Evolutionary conservation across 805 yeast genomes (phyloP).

Genomic region (Starmerella floris): DNA sequence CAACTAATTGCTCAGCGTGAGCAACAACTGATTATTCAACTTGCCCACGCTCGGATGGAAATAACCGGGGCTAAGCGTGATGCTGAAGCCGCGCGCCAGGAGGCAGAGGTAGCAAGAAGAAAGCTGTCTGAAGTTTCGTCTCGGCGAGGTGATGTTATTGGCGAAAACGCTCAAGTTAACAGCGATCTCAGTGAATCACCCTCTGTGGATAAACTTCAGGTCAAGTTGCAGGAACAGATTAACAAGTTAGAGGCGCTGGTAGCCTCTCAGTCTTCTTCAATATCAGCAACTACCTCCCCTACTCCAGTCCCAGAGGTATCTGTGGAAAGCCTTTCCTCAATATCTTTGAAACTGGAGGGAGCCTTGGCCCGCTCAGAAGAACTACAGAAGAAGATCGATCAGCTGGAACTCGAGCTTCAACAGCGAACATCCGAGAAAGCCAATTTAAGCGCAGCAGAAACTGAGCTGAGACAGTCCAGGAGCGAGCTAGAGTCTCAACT

Average conservation of each 20-base stretch:
- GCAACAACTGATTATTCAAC: constrained; percentile 1
- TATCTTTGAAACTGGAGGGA: not conserved
- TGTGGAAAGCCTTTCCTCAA: not conserved
- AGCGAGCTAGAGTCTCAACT: not conserved
- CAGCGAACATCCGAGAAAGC: not conserved
- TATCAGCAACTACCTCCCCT: no score
- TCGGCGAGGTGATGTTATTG: not conserved
- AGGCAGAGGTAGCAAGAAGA: constrained; percentile 1
- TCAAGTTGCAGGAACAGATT: not conserved
- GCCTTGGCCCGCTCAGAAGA: not conserved
- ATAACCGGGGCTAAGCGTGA: not conserved
- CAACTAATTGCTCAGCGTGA: constrained; percentile 4
- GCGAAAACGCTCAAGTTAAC: not conserved
- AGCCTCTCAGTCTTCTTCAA: not conserved
- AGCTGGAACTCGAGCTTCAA: not conserved
- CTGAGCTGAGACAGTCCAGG: not conserved
- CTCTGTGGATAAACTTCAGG: not conserved
- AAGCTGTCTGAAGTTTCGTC: not conserved
- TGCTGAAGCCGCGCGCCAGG: not conserved
- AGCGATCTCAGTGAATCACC: not conserved
- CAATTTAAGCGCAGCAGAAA: not conserved
- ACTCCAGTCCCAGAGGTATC: no score
- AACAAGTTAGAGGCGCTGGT: not conserved
- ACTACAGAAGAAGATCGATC: not conserved
- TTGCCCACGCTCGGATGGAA: constrained; percentile 17